These are phyloP conservation scores for Croton laevigatus DNA, from an alignment of 441 rosid genomes.

Conservation along the genomic window DNA sequence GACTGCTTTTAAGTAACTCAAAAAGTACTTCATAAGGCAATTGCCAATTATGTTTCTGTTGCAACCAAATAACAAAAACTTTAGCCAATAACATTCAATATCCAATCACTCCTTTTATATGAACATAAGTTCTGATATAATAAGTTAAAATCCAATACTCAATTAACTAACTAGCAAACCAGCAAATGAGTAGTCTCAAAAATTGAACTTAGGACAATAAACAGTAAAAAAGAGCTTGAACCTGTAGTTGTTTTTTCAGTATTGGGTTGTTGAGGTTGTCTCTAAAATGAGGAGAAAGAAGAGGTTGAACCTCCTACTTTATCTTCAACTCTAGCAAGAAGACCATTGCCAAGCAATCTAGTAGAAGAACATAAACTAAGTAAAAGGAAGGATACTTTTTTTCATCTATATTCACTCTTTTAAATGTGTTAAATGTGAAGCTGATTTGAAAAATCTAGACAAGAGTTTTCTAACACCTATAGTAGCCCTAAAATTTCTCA, in stretches of 20 bases:
- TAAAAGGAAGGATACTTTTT: no score
- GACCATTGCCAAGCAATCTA: constrained; percentile 37
- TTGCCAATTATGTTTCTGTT: not conserved
- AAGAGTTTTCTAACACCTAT: no score
- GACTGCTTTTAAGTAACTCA: not conserved
- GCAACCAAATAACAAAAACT: not conserved
- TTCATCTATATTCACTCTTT: no score
- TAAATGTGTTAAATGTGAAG: no score
- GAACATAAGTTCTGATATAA: constrained; percentile 5
- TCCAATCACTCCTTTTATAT: not conserved
- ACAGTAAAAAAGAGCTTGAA: constrained; percentile 41
- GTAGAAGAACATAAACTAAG: no score
- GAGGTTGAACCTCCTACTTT: constrained; percentile 45
- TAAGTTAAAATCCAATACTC: constrained; percentile 3
- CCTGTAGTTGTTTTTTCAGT: constrained; percentile 47
- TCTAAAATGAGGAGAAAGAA: constrained; percentile 37
- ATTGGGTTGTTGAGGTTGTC: constrained; percentile 33
- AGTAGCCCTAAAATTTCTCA: no score
- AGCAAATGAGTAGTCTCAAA: constrained; percentile 15
- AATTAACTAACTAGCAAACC: not conserved
- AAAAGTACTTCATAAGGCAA: not conserved
- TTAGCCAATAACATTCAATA: not conserved
- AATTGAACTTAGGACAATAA: constrained; percentile 11
- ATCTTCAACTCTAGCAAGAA: constrained; percentile 73
- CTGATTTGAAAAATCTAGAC: no score